A percentile compares a stretch with the other conserved stretches of the same genome.
These are phyloP conservation scores for Fusarium newnesense DNA, from an alignment of 2,329 filamentous ascomycete genomes.

Conservation along the genomic window DNA sequence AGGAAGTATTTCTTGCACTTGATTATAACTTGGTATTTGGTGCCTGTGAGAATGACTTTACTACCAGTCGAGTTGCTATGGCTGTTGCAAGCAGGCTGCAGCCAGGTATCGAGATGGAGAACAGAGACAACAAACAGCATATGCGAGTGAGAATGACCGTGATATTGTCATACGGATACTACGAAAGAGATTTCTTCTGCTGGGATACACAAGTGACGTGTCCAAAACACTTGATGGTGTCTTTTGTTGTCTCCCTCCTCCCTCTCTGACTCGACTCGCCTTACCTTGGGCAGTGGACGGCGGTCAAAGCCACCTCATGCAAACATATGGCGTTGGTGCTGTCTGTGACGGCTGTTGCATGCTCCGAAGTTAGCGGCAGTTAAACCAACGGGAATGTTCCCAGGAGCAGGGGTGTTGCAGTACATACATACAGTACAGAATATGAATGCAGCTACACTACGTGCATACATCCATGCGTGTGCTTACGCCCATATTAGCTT, in stretches of 20 bases:
- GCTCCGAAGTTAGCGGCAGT: conserved; percentile 30
- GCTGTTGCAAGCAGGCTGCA: not conserved
- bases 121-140: conserved; percentile 17
- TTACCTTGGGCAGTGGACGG: not conserved
- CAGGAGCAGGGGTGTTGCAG: conserved; percentile 2
- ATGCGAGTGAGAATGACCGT: not conserved
- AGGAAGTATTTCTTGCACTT: not conserved
- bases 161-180: not conserved
- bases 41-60: not conserved
- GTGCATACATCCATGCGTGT: not conserved
- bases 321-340: conserved; percentile 25
- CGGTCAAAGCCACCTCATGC: conserved; percentile 20
- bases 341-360: conserved; percentile 36
- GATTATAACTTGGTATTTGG: not conserved
- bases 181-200: not conserved
- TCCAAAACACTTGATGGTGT: conserved; percentile 1
- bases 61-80: not conserved
- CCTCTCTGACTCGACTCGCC: not conserved
- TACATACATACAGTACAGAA: not conserved
- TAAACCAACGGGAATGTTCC: conserved; percentile 11
- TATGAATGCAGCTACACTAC: conserved; percentile 3
- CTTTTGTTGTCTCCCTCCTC: not conserved
- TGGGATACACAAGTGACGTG: conserved; percentile 15
- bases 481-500: not conserved
- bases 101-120: not conserved